Evolutionary conservation across 257 asterid genomes (phyloP).

Genomic region (Salvia splendens): DNA sequence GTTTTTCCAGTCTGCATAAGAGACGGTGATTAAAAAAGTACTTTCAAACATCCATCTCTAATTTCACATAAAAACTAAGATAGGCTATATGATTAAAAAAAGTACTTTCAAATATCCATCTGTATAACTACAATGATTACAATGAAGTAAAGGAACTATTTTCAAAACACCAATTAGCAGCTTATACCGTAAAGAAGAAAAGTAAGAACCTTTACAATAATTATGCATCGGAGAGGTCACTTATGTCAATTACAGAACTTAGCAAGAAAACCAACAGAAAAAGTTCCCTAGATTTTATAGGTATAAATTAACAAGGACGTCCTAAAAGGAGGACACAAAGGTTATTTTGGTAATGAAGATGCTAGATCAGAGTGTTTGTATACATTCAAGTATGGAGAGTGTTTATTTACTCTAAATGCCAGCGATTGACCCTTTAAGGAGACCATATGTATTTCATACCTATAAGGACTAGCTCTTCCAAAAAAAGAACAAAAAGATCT

Average conservation of each 20-base stretch:
- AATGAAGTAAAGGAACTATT: too few relatives aligned
- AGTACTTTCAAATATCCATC: too few relatives aligned
- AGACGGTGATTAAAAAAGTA: background rate
- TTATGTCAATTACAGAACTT: background rate
- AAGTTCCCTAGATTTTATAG: constrained; percentile 7
- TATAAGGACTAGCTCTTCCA: background rate
- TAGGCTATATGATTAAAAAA: background rate
- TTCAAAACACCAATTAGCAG: background rate
- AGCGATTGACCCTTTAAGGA: background rate
- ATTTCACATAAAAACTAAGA: background rate
- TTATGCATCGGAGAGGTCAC: background rate
- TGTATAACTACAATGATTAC: too few relatives aligned
- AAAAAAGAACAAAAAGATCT: too few relatives aligned
- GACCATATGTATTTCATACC: background rate
- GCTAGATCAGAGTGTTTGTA: background rate
- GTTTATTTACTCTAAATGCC: background rate
- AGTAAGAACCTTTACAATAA: background rate
- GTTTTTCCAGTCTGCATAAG: constrained; percentile 62
- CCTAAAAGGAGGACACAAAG: background rate
- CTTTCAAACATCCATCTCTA: background rate
- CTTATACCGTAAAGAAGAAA: background rate
- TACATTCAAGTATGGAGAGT: background rate
- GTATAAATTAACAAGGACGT: background rate
- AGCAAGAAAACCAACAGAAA: background rate
- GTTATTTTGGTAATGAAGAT: background rate